phyloP scores from a whole-genome alignment of 169 alveolate genomes.

The Besnoitia besnoiti region DNA sequence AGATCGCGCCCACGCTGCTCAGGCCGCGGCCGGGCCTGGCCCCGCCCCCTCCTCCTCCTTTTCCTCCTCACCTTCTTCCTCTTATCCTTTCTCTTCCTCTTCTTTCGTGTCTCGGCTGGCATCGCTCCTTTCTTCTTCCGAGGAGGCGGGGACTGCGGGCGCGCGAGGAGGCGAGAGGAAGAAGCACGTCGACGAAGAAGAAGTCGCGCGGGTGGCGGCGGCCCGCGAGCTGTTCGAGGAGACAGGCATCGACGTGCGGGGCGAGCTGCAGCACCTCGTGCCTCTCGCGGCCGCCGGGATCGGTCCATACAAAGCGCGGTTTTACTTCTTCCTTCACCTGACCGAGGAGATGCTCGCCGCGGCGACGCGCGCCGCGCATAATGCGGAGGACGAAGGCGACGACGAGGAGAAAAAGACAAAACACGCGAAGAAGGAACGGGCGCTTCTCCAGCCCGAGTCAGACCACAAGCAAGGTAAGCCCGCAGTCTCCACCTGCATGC shows the following conservation, averaged over 20 bases:
- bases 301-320: background rate
- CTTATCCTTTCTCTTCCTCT: too few relatives aligned
- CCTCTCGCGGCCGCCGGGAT: background rate
- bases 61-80: too few relatives aligned
- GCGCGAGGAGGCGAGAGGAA: background rate
- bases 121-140: too few relatives aligned
- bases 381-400: background rate
- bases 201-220: background rate
- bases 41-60: background rate
- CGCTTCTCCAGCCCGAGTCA: background rate
- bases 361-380: background rate
- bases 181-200: background rate
- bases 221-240: constrained; percentile 36
- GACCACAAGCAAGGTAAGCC: background rate
- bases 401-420: background rate
- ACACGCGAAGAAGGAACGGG: background rate
- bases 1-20: background rate
- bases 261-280: background rate
- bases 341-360: background rate
- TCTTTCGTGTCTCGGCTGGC: too few relatives aligned
- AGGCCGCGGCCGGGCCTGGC: background rate
- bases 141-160: background rate
- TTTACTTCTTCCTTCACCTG: background rate
- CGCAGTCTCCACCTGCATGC: background rate
- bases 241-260: constrained; percentile 5